Evolutionary conservation across 768 basidiomycete genomes (phyloP), one percentile per base, ranked within the genome.

Genomic region (Suillus occidentalis): DNA sequence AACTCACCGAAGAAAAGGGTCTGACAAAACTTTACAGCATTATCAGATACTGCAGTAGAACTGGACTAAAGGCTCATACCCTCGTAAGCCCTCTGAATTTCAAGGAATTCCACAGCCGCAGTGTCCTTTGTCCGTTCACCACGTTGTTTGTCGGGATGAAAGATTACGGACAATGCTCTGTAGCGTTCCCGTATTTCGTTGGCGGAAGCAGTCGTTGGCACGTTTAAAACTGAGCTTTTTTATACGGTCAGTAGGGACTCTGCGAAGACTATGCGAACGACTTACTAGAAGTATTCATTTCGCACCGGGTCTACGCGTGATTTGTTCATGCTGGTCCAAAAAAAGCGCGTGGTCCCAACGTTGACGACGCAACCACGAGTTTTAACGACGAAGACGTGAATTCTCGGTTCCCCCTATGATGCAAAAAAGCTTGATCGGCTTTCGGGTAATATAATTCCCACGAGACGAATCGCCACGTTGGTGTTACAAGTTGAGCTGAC

Each of bases 31-130:
- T 88, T 69, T 62, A 53, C 61, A 61, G 59, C 4, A 20, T 14
- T 37, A 12, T 40, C 20, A 40, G 18, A 13, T 36, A 36, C 37
- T 36, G 34, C 25, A 49, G 40, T 62, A 25, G 22, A 42, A n/a
- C 31, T 37, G 6, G 63, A 25, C 36, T 7, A 55, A 47, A n/a
- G 49, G 20, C 43, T 12, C 25, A 18, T 69, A 89, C 90, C 85
- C 84, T 94, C 87, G 73, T 94, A 94, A 14, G 94, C 92, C 68
- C 89, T 89, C 68, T 94, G 91, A 25, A 95, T 83, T 73, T 89
- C 86, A 20, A 89, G 81, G 67, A 95, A 94, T 59, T 84, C 84
- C 39, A 82, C 80, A 31, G 87, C 84, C 0, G 94, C 92, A 1
- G 85, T 81, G 58, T 78, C 81, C 71, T 85, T 87, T 65, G 81